phyloP scores from a whole-genome alignment of 371 early-diverging fungal genomes.

The Mucor irregularis region DNA sequence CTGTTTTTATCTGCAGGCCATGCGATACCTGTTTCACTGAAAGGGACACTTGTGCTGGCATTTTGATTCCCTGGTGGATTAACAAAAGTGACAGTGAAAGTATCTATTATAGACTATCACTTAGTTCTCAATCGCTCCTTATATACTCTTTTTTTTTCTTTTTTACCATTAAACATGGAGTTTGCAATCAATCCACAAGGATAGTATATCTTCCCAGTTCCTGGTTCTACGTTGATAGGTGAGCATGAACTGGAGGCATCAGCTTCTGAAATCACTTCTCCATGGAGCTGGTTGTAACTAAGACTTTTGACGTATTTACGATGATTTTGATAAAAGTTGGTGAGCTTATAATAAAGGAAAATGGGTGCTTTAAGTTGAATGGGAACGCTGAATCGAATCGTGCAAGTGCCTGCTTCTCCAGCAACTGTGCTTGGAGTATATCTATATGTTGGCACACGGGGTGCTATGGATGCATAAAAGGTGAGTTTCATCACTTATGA shows the following conservation, averaged over 20 bases:
- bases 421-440: slow-evolving; percentile 27
- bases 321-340: slow-evolving; percentile 95
- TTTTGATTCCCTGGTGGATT: slow-evolving; percentile 41
- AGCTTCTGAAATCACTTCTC: slow-evolving; percentile 44
- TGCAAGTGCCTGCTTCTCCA: slow-evolving; percentile 51
- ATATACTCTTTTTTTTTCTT: neutral
- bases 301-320: slow-evolving; percentile 88
- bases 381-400: slow-evolving; percentile 65
- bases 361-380: slow-evolving; percentile 64
- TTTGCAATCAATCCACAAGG: slow-evolving; percentile 96
- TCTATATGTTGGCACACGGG: slow-evolving; percentile 32
- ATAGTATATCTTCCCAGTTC: slow-evolving; percentile 61
- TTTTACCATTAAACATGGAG: slow-evolving; percentile 85
- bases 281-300: slow-evolving; percentile 75
- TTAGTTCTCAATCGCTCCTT: too few species aligned
- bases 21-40: slow-evolving; percentile 70
- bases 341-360: slow-evolving; percentile 83
- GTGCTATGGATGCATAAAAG: neutral
- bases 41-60: slow-evolving; percentile 32
- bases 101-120: slow-evolving; percentile 38
- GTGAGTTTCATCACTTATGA: neutral
- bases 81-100: slow-evolving; percentile 48
- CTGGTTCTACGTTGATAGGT: slow-evolving; percentile 36
- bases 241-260: slow-evolving; percentile 36
- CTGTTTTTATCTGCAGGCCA: slow-evolving; percentile 77